These are phyloP conservation scores for Trichosphaerium sp. DNA, from an alignment of 78 protist species.

Conservation along the genomic window DNA sequence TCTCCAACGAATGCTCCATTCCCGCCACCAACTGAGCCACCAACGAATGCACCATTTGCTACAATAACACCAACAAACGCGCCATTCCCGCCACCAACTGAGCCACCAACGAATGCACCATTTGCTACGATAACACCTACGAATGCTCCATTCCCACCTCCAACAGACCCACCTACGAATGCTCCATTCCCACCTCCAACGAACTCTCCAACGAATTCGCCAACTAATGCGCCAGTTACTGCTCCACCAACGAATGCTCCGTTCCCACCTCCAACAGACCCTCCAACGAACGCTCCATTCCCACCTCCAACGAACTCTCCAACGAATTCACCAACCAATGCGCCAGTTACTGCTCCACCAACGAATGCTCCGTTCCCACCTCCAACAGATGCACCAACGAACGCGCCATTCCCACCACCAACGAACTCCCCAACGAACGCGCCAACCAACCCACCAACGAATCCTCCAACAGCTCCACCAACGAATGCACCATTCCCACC, in stretches of 20 bases:
- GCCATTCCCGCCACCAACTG: no score
- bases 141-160: background rate
- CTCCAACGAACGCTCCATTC: background rate
- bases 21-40: no score
- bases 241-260: background rate
- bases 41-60: background rate
- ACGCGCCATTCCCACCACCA: background rate
- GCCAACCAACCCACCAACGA: no score
- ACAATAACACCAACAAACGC: no score
- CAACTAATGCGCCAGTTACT: no score
- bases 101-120: no score
- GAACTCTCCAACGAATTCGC: background rate
- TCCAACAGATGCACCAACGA: conserved; percentile 1
- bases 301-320: background rate
- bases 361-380: background rate
- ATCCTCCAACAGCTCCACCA: conserved; percentile 4
- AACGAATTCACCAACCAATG: background rate
- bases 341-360: no score
- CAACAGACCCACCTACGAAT: background rate
- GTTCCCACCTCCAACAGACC: background rate
- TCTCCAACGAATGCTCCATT: no score
- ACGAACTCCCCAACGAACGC: background rate
- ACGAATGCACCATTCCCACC: background rate
- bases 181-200: background rate
- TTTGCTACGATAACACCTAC: conserved; percentile 2